Evolutionary conservation across 306 rosid genomes (phyloP), one percentile per base, ranked within the genome.

Genomic region (Citrullus colocynthis): DNA sequence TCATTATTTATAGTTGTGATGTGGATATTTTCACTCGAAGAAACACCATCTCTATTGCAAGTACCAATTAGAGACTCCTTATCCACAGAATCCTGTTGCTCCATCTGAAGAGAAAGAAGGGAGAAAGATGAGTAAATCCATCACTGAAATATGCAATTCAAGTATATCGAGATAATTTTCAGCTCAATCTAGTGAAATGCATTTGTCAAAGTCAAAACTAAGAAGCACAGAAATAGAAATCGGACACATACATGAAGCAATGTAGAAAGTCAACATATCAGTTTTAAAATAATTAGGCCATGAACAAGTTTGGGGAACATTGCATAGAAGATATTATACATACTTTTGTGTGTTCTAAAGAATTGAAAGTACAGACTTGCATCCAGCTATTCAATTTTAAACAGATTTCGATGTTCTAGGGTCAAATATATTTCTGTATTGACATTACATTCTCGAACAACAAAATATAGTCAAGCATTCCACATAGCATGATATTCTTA

Each of bases 91-190:
- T 82, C 84, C 78, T 24, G 81, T 60, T 82, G 86, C 79, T 70
- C 97, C 99, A 96, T 96, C 92, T 88, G 83, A 76, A 76, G 86
- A 63, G 24, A 78, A 56, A 78, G 60, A 51, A 55, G 69, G 51
- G 34, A 44, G 76, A 71, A 71, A 37, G 76, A 48, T 51, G 61
- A 73, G 77, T 49, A 73, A 17, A 30, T 20, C 61, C 41, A 51
- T 49, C 21, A 48, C 77, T 49, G 18, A 51, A 15, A 30, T 17
- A 30, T 28, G 77, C 16, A 49, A 48, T 44, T 28, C 77, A 16
- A 49, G 28, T 14, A 24, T n/a, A 16, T 73, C 3, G 57, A 48
- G 21, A 73, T 32, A 28, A 51, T 30, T 49, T 28, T 30, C 60
- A 51, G 32, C 16, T 16, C 24, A 51, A 51, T 8, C 44, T 56